Conservation (phyloP, 352 stramenopile species). For the Albugo candida region DNA sequence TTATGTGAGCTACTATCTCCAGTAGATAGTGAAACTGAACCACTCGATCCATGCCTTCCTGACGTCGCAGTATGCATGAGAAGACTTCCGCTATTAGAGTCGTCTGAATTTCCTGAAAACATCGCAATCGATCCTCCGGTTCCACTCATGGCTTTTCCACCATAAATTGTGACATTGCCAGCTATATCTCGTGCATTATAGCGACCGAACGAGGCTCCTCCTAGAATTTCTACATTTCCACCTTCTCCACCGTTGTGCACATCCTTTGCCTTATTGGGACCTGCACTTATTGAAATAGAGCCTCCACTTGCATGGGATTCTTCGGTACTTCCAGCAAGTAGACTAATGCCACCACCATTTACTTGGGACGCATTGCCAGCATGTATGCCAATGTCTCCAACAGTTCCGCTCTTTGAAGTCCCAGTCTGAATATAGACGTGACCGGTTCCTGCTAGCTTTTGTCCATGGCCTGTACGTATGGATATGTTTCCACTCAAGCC, state of each 20-base stretch:
- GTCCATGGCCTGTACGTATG: conserved; percentile 41
- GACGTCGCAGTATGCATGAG: conserved; percentile 16
- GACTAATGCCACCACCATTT: conserved; percentile 27
- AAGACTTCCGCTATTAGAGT: conserved; percentile 24
- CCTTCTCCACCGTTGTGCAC: conserved; percentile 25
- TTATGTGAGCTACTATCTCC: conserved; percentile 14
- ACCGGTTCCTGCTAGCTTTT: conserved; percentile 24
- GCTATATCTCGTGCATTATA: conserved; percentile 19
- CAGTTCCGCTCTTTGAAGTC: conserved; percentile 19
- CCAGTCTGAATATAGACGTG: conserved; percentile 51
- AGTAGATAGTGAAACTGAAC: conserved; percentile 15
- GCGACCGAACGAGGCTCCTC: conserved; percentile 20
- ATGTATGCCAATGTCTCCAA: conserved; percentile 35
- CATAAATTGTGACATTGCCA: conserved; percentile 17
- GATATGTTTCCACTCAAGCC: conserved; percentile 52
- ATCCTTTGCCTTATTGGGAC: conserved; percentile 11
- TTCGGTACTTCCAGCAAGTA: conserved; percentile 18
- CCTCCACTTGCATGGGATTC: conserved; percentile 17
- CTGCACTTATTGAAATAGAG: conserved; percentile 15
- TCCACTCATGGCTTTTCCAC: conserved; percentile 18
- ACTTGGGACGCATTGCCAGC: conserved; percentile 22
- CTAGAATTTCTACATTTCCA: conserved; percentile 24
- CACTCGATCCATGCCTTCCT: conserved; percentile 12
- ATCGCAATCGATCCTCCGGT: conserved; percentile 25
- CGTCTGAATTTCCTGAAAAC: conserved; percentile 16